Percentiles rank a stretch among this genome's conserved stretches.
These are phyloP conservation scores for Anthoceros angustus DNA, from an alignment of 225 moss, liverwort and hornwort genomes.

Conservation along the genomic window DNA sequence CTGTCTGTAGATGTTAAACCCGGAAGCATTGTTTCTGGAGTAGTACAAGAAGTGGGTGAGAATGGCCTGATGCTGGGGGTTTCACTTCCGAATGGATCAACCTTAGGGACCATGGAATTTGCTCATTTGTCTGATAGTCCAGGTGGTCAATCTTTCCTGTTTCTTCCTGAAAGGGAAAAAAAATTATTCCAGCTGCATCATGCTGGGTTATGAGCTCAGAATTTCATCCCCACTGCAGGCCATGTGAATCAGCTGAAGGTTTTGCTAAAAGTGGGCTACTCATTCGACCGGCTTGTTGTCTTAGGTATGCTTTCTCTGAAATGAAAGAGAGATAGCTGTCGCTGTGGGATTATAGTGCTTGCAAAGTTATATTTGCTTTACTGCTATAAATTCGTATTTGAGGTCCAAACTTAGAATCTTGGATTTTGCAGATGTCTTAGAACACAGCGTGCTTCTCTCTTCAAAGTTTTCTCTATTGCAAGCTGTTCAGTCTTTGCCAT, in stretches of 20 bases:
- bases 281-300: constrained; percentile 61
- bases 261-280: constrained; percentile 49
- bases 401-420: neutral
- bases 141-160: constrained; percentile 25
- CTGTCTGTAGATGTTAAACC: constrained; percentile 15
- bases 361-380: neutral
- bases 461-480: constrained; percentile 77
- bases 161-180: neutral
- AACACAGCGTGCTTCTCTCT: constrained; percentile 57
- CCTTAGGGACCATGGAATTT: constrained; percentile 43
- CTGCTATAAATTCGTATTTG: too few relatives aligned
- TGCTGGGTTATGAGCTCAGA: neutral
- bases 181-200: neutral
- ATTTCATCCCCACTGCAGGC: constrained; percentile 21
- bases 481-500: constrained; percentile 50
- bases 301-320: constrained; percentile 30
- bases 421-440: constrained; percentile 36
- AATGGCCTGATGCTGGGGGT: constrained; percentile 49
- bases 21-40: constrained; percentile 57
- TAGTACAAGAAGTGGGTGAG: constrained; percentile 39
- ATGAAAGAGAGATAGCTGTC: neutral
- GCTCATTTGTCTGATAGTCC: constrained; percentile 60
- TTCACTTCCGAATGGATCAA: constrained; percentile 21
- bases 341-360: constrained; percentile 3
- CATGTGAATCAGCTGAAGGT: constrained; percentile 64